Base-by-base conservation (phyloP, 306 rosid species). In the Clitoria ternatea region DNA sequence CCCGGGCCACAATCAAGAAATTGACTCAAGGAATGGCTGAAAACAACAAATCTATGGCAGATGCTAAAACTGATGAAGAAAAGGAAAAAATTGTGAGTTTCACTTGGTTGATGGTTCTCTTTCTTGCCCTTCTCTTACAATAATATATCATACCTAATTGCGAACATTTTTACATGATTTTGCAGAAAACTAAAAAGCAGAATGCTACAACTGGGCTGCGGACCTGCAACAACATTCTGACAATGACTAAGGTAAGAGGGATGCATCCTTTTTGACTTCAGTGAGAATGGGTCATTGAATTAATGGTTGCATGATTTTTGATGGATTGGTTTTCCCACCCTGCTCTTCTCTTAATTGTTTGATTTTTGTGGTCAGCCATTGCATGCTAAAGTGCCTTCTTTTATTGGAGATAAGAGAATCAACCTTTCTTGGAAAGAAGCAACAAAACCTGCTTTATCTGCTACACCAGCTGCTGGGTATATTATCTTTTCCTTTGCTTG, bases 1-100 rank as follows among this genome's bases (percentile, higher is more conserved):
- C 97, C 68, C 87, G 92, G 73, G 96, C 96, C 32, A 91, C 99
- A 29, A 86, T 89, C 81, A 95, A 86, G 91, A 95, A 95, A 72
- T 83, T 95, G 80, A 95, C 97, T 59, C 99, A 95, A 72, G 99
- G 97, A 80, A 89, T 91, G 97, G 96, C 89, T 52, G 95, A 87
- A 78, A 89, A 87, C 81, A 94, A 85, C 81, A 91, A 91, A 84
- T 86, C 97, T 14, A 85, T 95, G 96, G 90, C 97, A 29, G 83
- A 87, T 69, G 99, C 99, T 72, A 95, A 91, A 83, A 84, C 99
- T 49, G 90, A 91, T 8, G 97, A 95, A 80, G 99, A 89, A 22
- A 95, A 91, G 84, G 84, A 85, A 66, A 82, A 39, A 67, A 85
- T 95, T 82, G 97, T 91, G 80, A 86, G 97, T 89, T 45, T 53